Base-by-base conservation (phyloP, 2,329 filamentous ascomycete species). In the Penicillium sp. region DNA sequence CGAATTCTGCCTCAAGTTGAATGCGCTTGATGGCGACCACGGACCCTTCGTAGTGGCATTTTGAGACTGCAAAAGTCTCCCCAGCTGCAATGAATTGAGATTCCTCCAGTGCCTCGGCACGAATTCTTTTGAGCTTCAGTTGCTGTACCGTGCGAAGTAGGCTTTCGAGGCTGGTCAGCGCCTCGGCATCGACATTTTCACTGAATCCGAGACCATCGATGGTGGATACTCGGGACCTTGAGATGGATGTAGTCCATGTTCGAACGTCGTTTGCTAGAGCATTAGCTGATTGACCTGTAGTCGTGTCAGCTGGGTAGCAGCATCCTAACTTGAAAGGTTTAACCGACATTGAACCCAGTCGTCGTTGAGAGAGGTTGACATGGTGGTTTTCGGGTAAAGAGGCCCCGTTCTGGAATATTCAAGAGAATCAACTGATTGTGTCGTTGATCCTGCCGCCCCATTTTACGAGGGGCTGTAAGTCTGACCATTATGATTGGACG, bases 1-100 rank as follows among this genome's bases (percentile, higher is more conserved):
- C 53, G 2, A 43, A 56, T 27, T 58, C 49, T 27, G 47, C 54
- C 19, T 48, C 35, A 2, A 59, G 29, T 35, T 49, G 57, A 43
- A 59, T 59, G 11, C 54, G 57, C 47, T 59, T 59, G 21, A 59
- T 52, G n/a, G 57, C 57, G 22, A 59, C 45, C 21, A 59, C 49
- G 8, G 35, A 22, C 26, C 54, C 57, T 48, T 59, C 49, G 19
- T 51, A 54, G 14, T 43, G 49, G 46, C 54, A 59, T 46, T 49
- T 19, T 14, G 57, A 54, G 21, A 59, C 57, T 13, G 46, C 13
- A 47, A 59, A 59, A 7, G 57, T 59, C 46, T 59, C 57, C 21
- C 57, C 57, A 16, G 54, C 54, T 2, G 54, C 57, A 6, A 59
- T 27, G 19, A 51, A 54, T 6, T 44, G 39, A 14, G 21, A 27